Conservation (phyloP, 441 rosid genomes). For the Euphorbia celastroides region DNA sequence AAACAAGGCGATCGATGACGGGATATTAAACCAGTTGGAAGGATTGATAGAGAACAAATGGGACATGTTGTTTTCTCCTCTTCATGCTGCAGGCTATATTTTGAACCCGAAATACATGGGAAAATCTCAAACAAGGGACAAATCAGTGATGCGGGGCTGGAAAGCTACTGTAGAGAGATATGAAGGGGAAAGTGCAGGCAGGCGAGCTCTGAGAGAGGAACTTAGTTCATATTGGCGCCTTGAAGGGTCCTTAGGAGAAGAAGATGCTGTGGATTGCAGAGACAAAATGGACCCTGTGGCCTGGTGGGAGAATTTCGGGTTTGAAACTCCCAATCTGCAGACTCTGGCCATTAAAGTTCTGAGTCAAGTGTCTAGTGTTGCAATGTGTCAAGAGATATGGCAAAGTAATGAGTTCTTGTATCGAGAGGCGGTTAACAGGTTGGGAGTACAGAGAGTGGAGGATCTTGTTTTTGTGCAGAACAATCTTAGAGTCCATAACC, state of each 20-base stretch:
- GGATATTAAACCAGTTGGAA: constrained; percentile 31
- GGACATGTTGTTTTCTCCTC: constrained; percentile 43
- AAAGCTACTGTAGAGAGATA: constrained; percentile 33
- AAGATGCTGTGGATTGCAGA: constrained; percentile 45
- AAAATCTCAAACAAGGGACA: constrained; percentile 38
- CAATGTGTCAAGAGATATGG: constrained; percentile 29
- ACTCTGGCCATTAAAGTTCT: constrained; percentile 33
- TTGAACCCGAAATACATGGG: constrained; percentile 38
- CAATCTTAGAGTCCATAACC: constrained; percentile 36
- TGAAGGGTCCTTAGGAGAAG: constrained; percentile 44
- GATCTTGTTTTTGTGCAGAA: constrained; percentile 34
- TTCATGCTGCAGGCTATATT: constrained; percentile 45
- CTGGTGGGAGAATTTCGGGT: constrained; percentile 51
- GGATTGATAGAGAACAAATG: constrained; percentile 29
- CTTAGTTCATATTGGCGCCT: constrained; percentile 38
- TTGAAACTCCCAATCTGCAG: constrained; percentile 32
- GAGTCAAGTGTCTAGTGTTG: constrained; percentile 34
- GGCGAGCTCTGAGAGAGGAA: constrained; percentile 33
- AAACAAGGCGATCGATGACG: constrained; percentile 22
- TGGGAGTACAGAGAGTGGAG: constrained; percentile 26
- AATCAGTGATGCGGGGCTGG: constrained; percentile 42
- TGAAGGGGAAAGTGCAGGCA: constrained; percentile 29
- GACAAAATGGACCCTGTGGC: constrained; percentile 44
- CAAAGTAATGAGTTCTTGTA: constrained; percentile 21
- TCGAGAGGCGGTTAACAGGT: constrained; percentile 23